A percentile compares a stretch with the other conserved stretches of the same genome.
Conservation (phyloP, 768 basidiomycete species). For the Hericium coralloides region DNA sequence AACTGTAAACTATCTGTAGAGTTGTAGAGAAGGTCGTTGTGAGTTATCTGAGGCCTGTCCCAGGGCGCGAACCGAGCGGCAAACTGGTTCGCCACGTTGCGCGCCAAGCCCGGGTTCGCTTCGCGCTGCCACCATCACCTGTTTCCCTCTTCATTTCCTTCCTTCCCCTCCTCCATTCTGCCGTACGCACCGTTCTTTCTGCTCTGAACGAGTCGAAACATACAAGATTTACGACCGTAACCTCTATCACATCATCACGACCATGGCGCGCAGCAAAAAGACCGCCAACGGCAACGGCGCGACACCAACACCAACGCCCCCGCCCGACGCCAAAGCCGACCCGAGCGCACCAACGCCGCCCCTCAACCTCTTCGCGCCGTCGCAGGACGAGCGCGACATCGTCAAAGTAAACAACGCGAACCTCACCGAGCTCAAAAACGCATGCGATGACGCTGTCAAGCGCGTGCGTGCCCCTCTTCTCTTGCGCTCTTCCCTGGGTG, state of each 20-base stretch:
- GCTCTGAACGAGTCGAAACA: not conserved
- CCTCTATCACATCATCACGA: not conserved
- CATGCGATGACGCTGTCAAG: constrained; percentile 80
- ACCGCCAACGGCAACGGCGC: constrained; percentile 7
- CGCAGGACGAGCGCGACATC: constrained; percentile 22
- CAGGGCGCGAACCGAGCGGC: not conserved
- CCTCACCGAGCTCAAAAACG: constrained; percentile 40
- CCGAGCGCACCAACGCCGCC: not conserved
- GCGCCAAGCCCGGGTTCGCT: not conserved
- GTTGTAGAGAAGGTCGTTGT: no score
- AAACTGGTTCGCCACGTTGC: not conserved
- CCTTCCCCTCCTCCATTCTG: not conserved
- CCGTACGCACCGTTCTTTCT: not conserved
- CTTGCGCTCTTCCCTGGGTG: not conserved
- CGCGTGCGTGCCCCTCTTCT: constrained; percentile 44
- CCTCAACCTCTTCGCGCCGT: constrained; percentile 13
- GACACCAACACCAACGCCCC: not conserved
- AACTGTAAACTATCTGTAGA: no score
- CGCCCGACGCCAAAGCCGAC: constrained; percentile 4
- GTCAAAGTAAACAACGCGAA: constrained; percentile 46
- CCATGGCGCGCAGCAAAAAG: constrained; percentile 13
- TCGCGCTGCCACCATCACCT: not conserved
- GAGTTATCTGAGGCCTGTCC: no score
- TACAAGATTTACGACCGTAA: not conserved
- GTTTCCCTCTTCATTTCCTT: not conserved